A percentile compares a stretch with the other conserved stretches of the same genome.
phyloP scores from a whole-genome alignment of 108 stramenopile species.

The Nannochloropsis oceanica region DNA sequence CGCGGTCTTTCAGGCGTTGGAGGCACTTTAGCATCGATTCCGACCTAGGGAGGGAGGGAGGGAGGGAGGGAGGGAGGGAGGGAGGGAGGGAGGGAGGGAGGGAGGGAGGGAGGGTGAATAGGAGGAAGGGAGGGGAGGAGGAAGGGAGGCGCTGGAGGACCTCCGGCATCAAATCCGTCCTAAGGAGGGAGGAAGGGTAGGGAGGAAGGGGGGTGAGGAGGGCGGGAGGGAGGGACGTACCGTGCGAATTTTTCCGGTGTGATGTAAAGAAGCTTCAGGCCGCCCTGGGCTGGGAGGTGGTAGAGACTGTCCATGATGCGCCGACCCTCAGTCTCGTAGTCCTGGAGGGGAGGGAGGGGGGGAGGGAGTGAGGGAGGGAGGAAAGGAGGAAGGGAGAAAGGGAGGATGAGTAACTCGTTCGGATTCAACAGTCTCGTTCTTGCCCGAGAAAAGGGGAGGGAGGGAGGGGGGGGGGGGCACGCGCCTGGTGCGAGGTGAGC shows the following conservation, averaged over 20 bases:
- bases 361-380: constrained; percentile 5
- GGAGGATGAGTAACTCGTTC: neutral
- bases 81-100: too few species aligned
- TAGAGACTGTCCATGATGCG: neutral
- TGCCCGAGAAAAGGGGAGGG: neutral
- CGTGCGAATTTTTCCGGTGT: constrained; percentile 84
- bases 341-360: constrained; percentile 34
- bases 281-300: constrained; percentile 44
- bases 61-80: neutral
- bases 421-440: too few species aligned
- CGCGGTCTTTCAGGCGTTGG: constrained; percentile 42
- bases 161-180: too few species aligned
- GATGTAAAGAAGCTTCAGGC: constrained; percentile 84
- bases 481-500: constrained; percentile 51
- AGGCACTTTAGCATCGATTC: constrained; percentile 53
- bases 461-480: neutral
- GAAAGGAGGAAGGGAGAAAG: neutral
- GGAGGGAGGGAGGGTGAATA: too few species aligned
- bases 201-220: neutral
- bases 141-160: too few species aligned
- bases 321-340: neutral
- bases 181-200: too few species aligned
- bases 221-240: neutral
- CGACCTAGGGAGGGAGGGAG: neutral
- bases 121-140: too few species aligned